Evolutionary conservation across 768 basidiomycete species (phyloP).

Genomic region (Serpula lacrymans): DNA sequence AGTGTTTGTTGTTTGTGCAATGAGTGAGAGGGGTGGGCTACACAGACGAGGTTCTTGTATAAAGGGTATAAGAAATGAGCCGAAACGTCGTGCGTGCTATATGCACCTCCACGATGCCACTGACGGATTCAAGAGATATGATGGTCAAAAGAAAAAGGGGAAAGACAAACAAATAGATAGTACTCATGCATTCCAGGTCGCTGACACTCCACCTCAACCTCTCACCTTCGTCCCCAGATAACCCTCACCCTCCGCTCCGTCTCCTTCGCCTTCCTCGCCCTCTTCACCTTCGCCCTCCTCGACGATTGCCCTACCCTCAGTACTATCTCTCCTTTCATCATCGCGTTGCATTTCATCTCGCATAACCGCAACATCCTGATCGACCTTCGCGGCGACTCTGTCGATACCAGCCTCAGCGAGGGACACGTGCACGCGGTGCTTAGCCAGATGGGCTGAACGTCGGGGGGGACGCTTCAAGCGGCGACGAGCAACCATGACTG

Average conservation of each 20-base stretch:
- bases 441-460: conserved; percentile 75
- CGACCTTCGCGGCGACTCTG: conserved; percentile 80
- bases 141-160: too few relatives aligned
- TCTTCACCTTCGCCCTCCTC: conserved; percentile 26
- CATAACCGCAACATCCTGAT: conserved; percentile 80
- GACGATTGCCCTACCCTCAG: conserved; percentile 10
- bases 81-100: too few relatives aligned
- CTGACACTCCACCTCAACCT: too few relatives aligned
- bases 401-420: conserved; percentile 90
- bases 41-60: too few relatives aligned
- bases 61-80: too few relatives aligned
- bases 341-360: conserved; percentile 72
- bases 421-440: conserved; percentile 77
- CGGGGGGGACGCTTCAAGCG: conserved; percentile 85
- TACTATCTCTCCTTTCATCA: conserved; percentile 38
- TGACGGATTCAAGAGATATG: too few relatives aligned
- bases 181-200: too few relatives aligned
- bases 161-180: too few relatives aligned
- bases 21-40: too few relatives aligned
- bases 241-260: conserved; percentile 29
- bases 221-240: conserved; percentile 23
- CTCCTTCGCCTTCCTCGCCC: conserved; percentile 15
- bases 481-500: conserved; percentile 94
- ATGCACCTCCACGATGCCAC: too few relatives aligned
- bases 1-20: too few relatives aligned